Base-by-base conservation (phyloP, 129 eudicot genomes). In the Centrapalus pauciflorus region DNA sequence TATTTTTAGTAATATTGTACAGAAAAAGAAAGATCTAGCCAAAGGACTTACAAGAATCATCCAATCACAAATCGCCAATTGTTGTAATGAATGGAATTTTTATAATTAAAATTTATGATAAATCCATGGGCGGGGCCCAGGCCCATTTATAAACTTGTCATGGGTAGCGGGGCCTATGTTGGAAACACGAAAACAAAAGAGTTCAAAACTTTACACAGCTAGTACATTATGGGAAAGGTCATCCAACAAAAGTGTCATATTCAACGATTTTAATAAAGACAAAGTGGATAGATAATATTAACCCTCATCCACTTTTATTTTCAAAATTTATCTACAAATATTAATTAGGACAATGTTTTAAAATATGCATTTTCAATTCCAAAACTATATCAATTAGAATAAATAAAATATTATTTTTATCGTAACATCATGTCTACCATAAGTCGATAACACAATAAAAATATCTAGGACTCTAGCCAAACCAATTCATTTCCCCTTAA, bases 161-260 rank as follows among this genome's bases (percentile, higher is more conserved):
- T 73, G 78, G 71, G 72, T 48, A 33, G 76, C 3, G 69, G 69
- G 76, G 27, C 50, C 21, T 23, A 32, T n/a, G 41, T 13, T 11
- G 49, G 71, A 19, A 28, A 20, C 57, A 54, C 48, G 13, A 32
- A 51, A 73, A 73, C 78, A 54, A 73, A 63, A 38, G 65, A 28
- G 33, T 73, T 37, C 43, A 32, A 29, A 62, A 71, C 80, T 70
- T 73, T 57, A 54, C 67, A 60, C 69, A 73, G 40, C 57, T 41
- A 71, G 71, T 69, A 69, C 69, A 75, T 56, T 70, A 75, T 61
- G 70, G 58, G 65, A 52, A 72, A 68, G 71, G 41, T 63, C 74
- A 84, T 68, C 67, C 70, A 54, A 71, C 76, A 77, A 66, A 84
- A 61, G 59, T 64, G 83, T 80, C 86, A 45, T 46, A 50, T 61